phyloP scores from a whole-genome alignment of 2,329 filamentous ascomycete genomes.

The Xylaria sp. region DNA sequence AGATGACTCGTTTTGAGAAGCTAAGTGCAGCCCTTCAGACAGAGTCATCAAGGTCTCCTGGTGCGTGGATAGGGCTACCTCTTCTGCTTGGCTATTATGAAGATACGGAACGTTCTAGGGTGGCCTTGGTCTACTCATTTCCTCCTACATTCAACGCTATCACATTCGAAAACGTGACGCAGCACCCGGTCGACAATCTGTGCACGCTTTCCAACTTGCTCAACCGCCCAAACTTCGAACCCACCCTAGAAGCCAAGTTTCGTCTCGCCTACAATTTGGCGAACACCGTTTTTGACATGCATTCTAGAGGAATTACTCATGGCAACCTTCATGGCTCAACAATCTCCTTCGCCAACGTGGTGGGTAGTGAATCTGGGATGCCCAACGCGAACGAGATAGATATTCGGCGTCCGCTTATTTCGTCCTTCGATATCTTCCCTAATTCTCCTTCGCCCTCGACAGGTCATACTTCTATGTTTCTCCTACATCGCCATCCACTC shows the following conservation, averaged over 20 bases:
- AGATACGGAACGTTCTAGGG: slow-evolving; percentile 70
- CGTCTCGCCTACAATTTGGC: slow-evolving; percentile 74
- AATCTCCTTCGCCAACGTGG: slow-evolving; percentile 66
- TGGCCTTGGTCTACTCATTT: slow-evolving; percentile 77
- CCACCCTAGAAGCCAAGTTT: slow-evolving; percentile 76
- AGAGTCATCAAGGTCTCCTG: slow-evolving; percentile 56
- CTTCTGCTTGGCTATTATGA: slow-evolving; percentile 74
- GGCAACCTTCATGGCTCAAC: slow-evolving; percentile 72
- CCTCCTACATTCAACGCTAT: slow-evolving; percentile 68
- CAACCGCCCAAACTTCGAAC: slow-evolving; percentile 59
- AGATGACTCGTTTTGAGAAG: slow-evolving; percentile 69
- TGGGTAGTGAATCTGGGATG: slow-evolving; percentile 48
- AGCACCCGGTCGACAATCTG: slow-evolving; percentile 56
- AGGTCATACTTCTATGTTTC: slow-evolving; percentile 41
- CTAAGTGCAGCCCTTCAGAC: slow-evolving; percentile 63
- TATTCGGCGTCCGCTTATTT: slow-evolving; percentile 71
- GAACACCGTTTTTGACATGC: slow-evolving; percentile 75
- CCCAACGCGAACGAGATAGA: slow-evolving; percentile 57
- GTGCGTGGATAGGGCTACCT: slow-evolving; percentile 66
- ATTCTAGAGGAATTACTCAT: slow-evolving; percentile 71
- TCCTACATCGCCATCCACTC: slow-evolving; percentile 70
- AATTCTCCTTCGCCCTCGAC: slow-evolving; percentile 49
- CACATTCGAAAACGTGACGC: slow-evolving; percentile 57
- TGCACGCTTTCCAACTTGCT: slow-evolving; percentile 62
- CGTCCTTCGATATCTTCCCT: slow-evolving; percentile 76